Conservation (phyloP, 768 basidiomycete genomes). For the Tylopilus balloui region DNA sequence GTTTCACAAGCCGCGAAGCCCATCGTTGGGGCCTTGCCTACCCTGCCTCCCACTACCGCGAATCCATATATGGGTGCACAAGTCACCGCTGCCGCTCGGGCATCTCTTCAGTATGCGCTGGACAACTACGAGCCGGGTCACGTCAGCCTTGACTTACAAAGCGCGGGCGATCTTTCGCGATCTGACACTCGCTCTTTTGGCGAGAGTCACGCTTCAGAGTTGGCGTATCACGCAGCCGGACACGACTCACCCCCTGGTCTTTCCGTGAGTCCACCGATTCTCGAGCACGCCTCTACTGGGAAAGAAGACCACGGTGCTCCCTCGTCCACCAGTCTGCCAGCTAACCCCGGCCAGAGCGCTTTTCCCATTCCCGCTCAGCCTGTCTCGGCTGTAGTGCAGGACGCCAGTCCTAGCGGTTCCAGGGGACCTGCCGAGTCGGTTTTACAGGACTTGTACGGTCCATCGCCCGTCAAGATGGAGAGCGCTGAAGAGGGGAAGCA, state of each 20-base stretch:
- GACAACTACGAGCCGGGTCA: slow-evolving; percentile 74
- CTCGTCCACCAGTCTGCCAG: neutral
- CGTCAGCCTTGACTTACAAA: slow-evolving; percentile 46
- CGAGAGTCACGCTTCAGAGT: slow-evolving; percentile 75
- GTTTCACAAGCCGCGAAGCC: slow-evolving; percentile 66
- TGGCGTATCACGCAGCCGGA: slow-evolving; percentile 34
- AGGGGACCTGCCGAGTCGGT: slow-evolving; percentile 26
- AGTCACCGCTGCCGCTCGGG: slow-evolving; percentile 64
- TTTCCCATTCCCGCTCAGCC: slow-evolving; percentile 20
- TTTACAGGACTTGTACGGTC: slow-evolving; percentile 29
- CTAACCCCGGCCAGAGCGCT: slow-evolving; percentile 24
- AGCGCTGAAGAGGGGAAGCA: slow-evolving; percentile 65
- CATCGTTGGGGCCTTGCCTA: slow-evolving; percentile 58
- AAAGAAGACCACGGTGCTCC: slow-evolving; percentile 7
- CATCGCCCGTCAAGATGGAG: slow-evolving; percentile 35
- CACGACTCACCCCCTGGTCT: slow-evolving; percentile 32
- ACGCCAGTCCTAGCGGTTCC: neutral
- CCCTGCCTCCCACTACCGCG: slow-evolving; percentile 54
- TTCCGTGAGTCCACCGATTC: slow-evolving; percentile 42
- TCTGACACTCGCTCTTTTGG: slow-evolving; percentile 82
- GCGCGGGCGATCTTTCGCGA: slow-evolving; percentile 51
- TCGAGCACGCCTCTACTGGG: slow-evolving; percentile 10
- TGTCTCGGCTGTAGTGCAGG: slow-evolving; percentile 27
- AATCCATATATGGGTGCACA: slow-evolving; percentile 59
- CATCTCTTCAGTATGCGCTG: slow-evolving; percentile 70